phyloP scores from a whole-genome alignment of 331 rosid species.

The Rosa hybrid region DNA sequence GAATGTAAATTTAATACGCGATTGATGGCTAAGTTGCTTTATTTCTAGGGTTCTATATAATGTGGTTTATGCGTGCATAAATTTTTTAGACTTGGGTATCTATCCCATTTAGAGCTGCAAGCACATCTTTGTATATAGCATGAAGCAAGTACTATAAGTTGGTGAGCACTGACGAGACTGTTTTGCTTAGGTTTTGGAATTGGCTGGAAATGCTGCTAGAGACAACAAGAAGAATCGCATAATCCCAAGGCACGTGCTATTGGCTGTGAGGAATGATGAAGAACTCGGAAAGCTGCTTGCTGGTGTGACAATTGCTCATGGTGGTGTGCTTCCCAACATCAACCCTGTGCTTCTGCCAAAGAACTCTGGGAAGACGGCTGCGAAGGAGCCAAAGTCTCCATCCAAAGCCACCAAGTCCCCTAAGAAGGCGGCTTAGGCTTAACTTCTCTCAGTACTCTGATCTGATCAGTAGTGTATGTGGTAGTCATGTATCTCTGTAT shows the following conservation, averaged over 20 bases:
- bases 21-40: background rate
- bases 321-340: constrained; percentile 49
- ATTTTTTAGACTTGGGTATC: too few species aligned
- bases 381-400: constrained; percentile 44
- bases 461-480: background rate
- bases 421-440: constrained; percentile 25
- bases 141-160: background rate
- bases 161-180: background rate
- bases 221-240: constrained; percentile 53
- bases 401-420: constrained; percentile 44
- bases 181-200: constrained; percentile 42
- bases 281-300: constrained; percentile 53
- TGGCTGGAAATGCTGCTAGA: constrained; percentile 56
- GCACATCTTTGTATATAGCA: background rate
- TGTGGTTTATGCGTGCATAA: background rate
- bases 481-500: constrained; percentile 13
- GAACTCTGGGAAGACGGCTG: constrained; percentile 22
- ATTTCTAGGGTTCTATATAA: background rate
- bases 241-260: constrained; percentile 43
- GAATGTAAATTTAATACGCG: background rate
- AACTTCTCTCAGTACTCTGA: background rate
- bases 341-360: constrained; percentile 47
- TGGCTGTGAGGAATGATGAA: constrained; percentile 57
- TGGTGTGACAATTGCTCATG: constrained; percentile 55
- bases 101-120: background rate